Percentiles rank a stretch among this genome's conserved stretches.
These are phyloP conservation scores for Phytophthora macrochlamydospora DNA, from an alignment of 352 stramenopile genomes.

Conservation along the genomic window DNA sequence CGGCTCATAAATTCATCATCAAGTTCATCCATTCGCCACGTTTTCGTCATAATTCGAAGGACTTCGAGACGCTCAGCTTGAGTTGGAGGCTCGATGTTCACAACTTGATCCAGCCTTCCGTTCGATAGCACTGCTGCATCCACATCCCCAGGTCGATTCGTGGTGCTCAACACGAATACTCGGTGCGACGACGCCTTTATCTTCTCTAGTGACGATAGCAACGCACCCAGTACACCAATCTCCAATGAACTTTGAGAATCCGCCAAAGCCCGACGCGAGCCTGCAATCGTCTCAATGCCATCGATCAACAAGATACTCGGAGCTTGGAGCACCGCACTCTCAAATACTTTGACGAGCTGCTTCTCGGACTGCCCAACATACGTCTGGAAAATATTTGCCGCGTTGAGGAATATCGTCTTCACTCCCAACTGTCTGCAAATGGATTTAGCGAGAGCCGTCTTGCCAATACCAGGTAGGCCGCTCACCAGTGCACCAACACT, in stretches of 20 bases:
- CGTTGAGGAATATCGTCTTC: slow-evolving; percentile 61
- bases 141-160: slow-evolving; percentile 78
- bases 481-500: slow-evolving; percentile 69
- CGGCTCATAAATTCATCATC: slow-evolving; percentile 81
- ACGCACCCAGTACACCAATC: slow-evolving; percentile 78
- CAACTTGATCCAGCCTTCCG: slow-evolving; percentile 95
- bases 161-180: slow-evolving; percentile 81
- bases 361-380: slow-evolving; percentile 91
- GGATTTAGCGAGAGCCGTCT: slow-evolving; percentile 58
- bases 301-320: slow-evolving; percentile 88
- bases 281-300: slow-evolving; percentile 90
- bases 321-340: slow-evolving; percentile 44
- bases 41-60: slow-evolving; percentile 87
- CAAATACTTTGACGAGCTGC: slow-evolving; percentile 66
- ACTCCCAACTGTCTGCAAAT: slow-evolving; percentile 50
- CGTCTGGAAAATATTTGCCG: slow-evolving; percentile 95
- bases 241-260: slow-evolving; percentile 72
- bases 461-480: slow-evolving; percentile 75
- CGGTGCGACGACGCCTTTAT: slow-evolving; percentile 40
- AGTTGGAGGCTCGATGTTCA: slow-evolving; percentile 95
- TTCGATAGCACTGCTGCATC: slow-evolving; percentile 95
- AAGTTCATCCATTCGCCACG: slow-evolving; percentile 67
- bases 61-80: slow-evolving; percentile 92
- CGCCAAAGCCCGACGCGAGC: slow-evolving; percentile 56
- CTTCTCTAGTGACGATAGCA: slow-evolving; percentile 88